Conservation (phyloP, 768 basidiomycete genomes). For the Russula olivacea region DNA sequence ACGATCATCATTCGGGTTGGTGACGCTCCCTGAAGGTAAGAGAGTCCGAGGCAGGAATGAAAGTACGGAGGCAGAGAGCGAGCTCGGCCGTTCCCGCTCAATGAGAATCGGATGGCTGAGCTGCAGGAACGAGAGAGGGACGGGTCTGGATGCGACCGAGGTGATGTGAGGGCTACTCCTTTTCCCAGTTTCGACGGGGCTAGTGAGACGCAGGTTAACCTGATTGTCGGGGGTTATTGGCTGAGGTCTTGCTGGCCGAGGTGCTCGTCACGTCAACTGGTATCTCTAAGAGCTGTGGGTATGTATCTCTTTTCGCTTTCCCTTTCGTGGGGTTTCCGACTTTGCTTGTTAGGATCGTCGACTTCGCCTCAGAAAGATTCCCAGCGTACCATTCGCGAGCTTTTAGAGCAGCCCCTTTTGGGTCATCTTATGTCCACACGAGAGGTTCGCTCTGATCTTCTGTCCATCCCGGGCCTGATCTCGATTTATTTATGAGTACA, state of each 20-base stretch:
- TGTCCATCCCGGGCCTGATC: not conserved
- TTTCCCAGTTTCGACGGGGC: too few relatives aligned
- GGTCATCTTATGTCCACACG: slow-evolving; percentile 94
- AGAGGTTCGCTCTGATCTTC: slow-evolving; percentile 53
- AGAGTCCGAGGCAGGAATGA: not conserved
- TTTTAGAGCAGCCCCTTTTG: slow-evolving; percentile 89
- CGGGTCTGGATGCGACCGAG: too few relatives aligned
- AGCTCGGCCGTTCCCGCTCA: not conserved
- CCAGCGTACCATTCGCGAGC: slow-evolving; percentile 80
- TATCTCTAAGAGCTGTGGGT: too few relatives aligned
- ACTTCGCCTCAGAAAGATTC: slow-evolving; percentile 78
- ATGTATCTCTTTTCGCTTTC: slow-evolving; percentile 28
- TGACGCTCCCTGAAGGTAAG: slow-evolving; percentile 9
- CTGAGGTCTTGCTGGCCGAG: too few relatives aligned
- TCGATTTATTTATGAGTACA: not conserved
- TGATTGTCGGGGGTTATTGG: too few relatives aligned
- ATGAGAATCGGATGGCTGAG: too few relatives aligned
- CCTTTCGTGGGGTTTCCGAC: slow-evolving; percentile 23
- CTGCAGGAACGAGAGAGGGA: too few relatives aligned
- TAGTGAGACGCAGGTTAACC: too few relatives aligned
- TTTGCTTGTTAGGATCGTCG: slow-evolving; percentile 68
- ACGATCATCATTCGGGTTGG: too few relatives aligned
- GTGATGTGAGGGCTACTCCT: slow-evolving; percentile 8
- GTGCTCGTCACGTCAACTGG: too few relatives aligned
- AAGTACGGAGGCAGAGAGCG: slow-evolving; percentile 3